These are phyloP conservation scores for Linum trigynum DNA, from an alignment of 345 rosid genomes.

Conservation along the genomic window DNA sequence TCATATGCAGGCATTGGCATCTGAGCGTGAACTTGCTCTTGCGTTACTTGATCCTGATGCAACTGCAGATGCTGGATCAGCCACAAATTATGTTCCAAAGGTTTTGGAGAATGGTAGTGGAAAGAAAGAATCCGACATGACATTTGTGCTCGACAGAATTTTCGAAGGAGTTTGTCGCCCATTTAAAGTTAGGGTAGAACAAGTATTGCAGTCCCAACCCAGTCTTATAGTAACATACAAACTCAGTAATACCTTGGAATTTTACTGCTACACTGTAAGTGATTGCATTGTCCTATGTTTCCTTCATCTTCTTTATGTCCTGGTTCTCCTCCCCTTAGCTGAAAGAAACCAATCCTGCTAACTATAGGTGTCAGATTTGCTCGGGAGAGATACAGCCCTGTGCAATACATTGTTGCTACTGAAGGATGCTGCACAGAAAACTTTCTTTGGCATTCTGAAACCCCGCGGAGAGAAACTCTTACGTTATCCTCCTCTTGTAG, in stretches of 20 bases:
- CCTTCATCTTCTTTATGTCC: neutral
- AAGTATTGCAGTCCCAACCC: constrained; percentile 95
- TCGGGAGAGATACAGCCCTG: constrained; percentile 80
- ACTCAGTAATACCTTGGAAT: constrained; percentile 83
- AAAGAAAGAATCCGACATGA: constrained; percentile 70
- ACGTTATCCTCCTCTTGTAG: constrained; percentile 91
- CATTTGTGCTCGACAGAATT: constrained; percentile 90
- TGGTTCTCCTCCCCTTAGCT: constrained; percentile 4
- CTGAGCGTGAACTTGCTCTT: constrained; percentile 89
- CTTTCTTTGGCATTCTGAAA: constrained; percentile 84
- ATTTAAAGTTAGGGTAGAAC: constrained; percentile 97
- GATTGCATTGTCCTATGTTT: constrained; percentile 14
- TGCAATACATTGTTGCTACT: constrained; percentile 77
- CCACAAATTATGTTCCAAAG: constrained; percentile 36
- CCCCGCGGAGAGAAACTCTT: constrained; percentile 88
- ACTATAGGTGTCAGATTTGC: constrained; percentile 76
- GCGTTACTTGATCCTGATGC: constrained; percentile 77
- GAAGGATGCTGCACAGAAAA: constrained; percentile 87
- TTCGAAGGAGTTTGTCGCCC: constrained; percentile 99
- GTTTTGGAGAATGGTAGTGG: constrained; percentile 45
- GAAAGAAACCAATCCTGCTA: neutral
- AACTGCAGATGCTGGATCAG: constrained; percentile 43
- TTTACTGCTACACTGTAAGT: constrained; percentile 89
- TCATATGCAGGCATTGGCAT: constrained; percentile 78
- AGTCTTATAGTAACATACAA: constrained; percentile 81